A percentile compares a stretch with the other conserved stretches of the same genome.
phyloP scores from a whole-genome alignment of 371 early-diverging fungal species.

The Umbelopsis sp. region DNA sequence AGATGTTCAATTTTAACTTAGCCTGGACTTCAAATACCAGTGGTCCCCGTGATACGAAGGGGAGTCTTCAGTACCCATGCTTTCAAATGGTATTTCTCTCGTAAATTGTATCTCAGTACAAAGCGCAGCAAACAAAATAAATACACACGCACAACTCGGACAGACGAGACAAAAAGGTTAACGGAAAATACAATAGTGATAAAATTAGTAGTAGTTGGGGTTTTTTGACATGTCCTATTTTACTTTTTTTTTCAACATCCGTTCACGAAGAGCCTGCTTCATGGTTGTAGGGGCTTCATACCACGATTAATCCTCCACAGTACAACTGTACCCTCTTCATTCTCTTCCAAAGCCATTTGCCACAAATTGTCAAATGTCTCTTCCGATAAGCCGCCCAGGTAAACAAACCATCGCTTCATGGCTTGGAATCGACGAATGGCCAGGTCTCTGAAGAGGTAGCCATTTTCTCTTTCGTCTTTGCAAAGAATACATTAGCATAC shows the following conservation, averaged over 20 bases:
- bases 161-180: no score
- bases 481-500: neutral
- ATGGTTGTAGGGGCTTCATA: conserved; percentile 22
- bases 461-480: conserved; percentile 41
- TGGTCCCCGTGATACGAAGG: no score
- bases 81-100: no score
- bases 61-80: no score
- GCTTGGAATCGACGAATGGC: conserved; percentile 42
- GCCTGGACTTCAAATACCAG: no score
- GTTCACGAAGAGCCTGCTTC: neutral
- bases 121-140: no score
- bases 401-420: conserved; percentile 48
- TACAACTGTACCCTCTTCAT: conserved; percentile 22
- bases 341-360: conserved; percentile 29
- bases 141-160: no score
- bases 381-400: conserved; percentile 28
- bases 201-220: no score
- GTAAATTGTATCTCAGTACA: no score
- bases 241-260: neutral
- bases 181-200: no score
- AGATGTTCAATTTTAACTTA: no score
- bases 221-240: no score
- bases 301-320: conserved; percentile 35
- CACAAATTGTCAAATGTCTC: conserved; percentile 32
- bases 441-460: conserved; percentile 49